Evolutionary conservation across 306 rosid species (phyloP).

Genomic region (Sesbania bispinosa): DNA sequence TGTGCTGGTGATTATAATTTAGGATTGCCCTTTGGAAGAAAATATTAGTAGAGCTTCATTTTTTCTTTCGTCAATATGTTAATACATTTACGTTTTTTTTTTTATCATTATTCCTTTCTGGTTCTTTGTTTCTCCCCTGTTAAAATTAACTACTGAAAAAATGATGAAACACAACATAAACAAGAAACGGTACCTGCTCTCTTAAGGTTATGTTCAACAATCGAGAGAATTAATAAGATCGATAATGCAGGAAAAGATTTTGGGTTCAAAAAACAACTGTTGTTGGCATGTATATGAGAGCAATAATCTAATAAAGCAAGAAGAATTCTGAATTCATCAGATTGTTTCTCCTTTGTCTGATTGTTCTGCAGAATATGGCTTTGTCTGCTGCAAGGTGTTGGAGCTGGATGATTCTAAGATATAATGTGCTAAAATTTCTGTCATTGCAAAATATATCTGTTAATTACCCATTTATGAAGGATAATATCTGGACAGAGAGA

Average conservation of each 20-base stretch:
- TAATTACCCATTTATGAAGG: neutral
- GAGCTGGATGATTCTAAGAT: neutral
- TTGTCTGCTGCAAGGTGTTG: constrained; percentile 3
- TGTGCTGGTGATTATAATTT: neutral
- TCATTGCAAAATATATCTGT: neutral
- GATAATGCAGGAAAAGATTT: neutral
- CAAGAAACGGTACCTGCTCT: neutral
- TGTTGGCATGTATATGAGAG: too few relatives aligned
- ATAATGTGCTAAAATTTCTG: neutral
- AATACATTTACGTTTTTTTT: neutral
- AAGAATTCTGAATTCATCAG: neutral
- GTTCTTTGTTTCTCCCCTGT: neutral
- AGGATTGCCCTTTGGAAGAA: neutral
- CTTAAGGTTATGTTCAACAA: constrained; percentile 1
- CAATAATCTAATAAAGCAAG: too few relatives aligned
- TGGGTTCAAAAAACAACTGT: neutral
- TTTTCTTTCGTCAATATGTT: constrained; percentile 1
- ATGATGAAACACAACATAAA: neutral
- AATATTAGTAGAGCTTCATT: neutral
- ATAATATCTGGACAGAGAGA: too few relatives aligned
- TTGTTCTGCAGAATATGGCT: neutral
- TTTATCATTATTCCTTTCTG: neutral
- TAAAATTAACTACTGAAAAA: neutral
- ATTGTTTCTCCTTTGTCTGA: too few relatives aligned
- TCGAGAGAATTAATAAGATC: neutral